Evolutionary conservation across 2,329 filamentous ascomycete genomes (phyloP).

Genomic region (Pestalotiopsis sp.): DNA sequence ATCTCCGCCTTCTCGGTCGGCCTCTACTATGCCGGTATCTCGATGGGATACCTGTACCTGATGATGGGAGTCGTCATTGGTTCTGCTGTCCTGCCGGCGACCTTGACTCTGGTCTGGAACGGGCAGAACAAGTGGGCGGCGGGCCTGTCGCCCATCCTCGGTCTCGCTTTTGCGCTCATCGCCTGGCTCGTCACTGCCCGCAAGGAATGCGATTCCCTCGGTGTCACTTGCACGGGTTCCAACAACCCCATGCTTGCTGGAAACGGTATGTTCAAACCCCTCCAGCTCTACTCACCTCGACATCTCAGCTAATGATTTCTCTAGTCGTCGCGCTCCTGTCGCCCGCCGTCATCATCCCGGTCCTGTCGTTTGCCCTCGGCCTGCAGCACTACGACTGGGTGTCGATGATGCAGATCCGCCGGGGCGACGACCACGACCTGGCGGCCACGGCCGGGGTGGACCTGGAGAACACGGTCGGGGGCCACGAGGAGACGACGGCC

Average conservation of each 20-base stretch:
- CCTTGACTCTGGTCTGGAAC: conserved; percentile 79
- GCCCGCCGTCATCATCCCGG: conserved; percentile 72
- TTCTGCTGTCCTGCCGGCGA: conserved; percentile 80
- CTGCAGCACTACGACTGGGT: conserved; percentile 82
- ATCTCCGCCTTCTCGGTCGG: conserved; percentile 81
- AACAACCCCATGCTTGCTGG: conserved; percentile 88
- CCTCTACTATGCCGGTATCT: conserved; percentile 73
- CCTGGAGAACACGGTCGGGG: conserved; percentile 52
- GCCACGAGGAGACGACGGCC: conserved; percentile 50
- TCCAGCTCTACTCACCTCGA: not conserved
- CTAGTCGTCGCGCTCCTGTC: conserved; percentile 75
- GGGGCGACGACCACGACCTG: conserved; percentile 77
- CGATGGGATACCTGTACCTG: conserved; percentile 86
- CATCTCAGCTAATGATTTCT: not conserved
- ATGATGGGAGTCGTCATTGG: conserved; percentile 93
- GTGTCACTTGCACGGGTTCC: conserved; percentile 76
- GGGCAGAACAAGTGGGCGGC: conserved; percentile 79
- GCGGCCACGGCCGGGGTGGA: conserved; percentile 65
- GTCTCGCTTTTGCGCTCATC: conserved; percentile 68
- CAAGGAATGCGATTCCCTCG: conserved; percentile 68
- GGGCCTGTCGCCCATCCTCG: conserved; percentile 68
- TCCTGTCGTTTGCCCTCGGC: conserved; percentile 74
- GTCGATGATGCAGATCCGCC: conserved; percentile 79
- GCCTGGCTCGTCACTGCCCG: conserved; percentile 80
- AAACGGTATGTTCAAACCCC: conserved; percentile 45